Conservation (phyloP, 1,139 yeast genomes). For the Yamadazyma atlantica region DNA sequence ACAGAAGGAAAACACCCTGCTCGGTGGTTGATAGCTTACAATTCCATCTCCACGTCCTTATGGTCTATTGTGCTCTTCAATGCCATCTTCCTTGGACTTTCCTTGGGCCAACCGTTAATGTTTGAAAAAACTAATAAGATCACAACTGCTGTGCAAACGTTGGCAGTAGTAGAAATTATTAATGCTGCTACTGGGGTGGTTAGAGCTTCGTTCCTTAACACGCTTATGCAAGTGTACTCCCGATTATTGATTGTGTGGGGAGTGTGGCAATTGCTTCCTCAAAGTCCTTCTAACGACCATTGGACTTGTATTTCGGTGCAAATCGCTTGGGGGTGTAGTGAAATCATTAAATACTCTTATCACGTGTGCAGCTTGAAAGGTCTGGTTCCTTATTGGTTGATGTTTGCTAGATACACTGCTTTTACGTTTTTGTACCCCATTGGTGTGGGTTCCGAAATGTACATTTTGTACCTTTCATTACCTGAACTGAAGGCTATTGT, state of each 20-base stretch:
- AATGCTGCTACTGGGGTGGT: conserved; percentile 80
- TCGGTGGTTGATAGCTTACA: conserved; percentile 44
- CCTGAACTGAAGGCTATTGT: conserved; percentile 54
- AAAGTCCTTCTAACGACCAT: conserved; percentile 59
- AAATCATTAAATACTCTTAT: conserved; percentile 81
- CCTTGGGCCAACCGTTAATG: conserved; percentile 57
- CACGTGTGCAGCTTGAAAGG: conserved; percentile 68
- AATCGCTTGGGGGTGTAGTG: conserved; percentile 89
- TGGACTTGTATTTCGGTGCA: conserved; percentile 67
- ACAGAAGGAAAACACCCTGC: conserved; percentile 22
- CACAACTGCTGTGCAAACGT: conserved; percentile 72
- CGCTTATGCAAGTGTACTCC: conserved; percentile 83
- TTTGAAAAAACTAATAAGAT: conserved; percentile 60
- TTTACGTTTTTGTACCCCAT: conserved; percentile 84
- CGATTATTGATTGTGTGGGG: conserved; percentile 84
- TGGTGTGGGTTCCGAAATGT: conserved; percentile 84
- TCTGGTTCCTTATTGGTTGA: conserved; percentile 60
- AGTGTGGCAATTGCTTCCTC: conserved; percentile 70
- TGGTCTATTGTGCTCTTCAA: conserved; percentile 48
- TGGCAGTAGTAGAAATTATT: conserved; percentile 78
- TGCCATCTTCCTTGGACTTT: conserved; percentile 33
- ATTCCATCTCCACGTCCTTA: conserved; percentile 44
- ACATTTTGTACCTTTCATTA: conserved; percentile 67
- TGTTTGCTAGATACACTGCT: conserved; percentile 78
- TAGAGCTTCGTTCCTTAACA: conserved; percentile 80